phyloP scores from a whole-genome alignment of 805 yeast species.

The Saccharomycodes ludwigii region DNA sequence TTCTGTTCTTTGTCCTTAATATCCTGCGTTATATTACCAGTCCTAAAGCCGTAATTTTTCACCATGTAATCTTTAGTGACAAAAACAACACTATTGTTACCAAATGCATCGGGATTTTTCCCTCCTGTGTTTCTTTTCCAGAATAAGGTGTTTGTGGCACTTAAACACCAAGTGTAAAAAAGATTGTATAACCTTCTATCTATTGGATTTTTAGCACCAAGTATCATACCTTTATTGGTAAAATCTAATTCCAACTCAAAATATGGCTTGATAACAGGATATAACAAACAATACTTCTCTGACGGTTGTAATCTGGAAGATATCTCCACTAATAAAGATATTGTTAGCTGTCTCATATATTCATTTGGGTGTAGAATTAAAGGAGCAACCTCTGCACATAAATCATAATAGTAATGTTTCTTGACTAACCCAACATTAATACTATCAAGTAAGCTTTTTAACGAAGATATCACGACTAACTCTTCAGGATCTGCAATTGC shows the following conservation, averaged over 20 bases:
- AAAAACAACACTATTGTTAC: slow-evolving; percentile 23
- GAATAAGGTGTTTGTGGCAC: slow-evolving; percentile 56
- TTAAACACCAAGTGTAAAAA: slow-evolving; percentile 59
- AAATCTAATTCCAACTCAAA: slow-evolving; percentile 69
- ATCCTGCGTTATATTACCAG: slow-evolving; percentile 25
- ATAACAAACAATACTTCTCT: slow-evolving; percentile 70
- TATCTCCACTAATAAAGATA: slow-evolving; percentile 49
- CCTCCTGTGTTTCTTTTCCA: slow-evolving; percentile 47
- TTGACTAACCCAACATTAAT: slow-evolving; percentile 45
- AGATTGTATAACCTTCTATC: slow-evolving; percentile 52
- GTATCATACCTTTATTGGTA: slow-evolving; percentile 50
- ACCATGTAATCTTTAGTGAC: slow-evolving; percentile 18
- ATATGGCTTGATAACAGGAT: slow-evolving; percentile 68
- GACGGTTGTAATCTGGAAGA: slow-evolving; percentile 56
- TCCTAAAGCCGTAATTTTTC: slow-evolving; percentile 17
- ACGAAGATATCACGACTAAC: slow-evolving; percentile 58
- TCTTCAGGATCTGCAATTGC: slow-evolving; percentile 79
- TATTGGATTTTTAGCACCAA: slow-evolving; percentile 57
- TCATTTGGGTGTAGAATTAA: slow-evolving; percentile 76
- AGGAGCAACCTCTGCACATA: slow-evolving; percentile 37
- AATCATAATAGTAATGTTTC: slow-evolving; percentile 40
- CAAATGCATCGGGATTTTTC: slow-evolving; percentile 30
- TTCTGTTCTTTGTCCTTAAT: too few species aligned
- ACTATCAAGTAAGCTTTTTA: slow-evolving; percentile 45
- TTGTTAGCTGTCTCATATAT: slow-evolving; percentile 63